phyloP scores from a whole-genome alignment of 768 basidiomycete genomes.

The Hemileccinum rubropunctum region DNA sequence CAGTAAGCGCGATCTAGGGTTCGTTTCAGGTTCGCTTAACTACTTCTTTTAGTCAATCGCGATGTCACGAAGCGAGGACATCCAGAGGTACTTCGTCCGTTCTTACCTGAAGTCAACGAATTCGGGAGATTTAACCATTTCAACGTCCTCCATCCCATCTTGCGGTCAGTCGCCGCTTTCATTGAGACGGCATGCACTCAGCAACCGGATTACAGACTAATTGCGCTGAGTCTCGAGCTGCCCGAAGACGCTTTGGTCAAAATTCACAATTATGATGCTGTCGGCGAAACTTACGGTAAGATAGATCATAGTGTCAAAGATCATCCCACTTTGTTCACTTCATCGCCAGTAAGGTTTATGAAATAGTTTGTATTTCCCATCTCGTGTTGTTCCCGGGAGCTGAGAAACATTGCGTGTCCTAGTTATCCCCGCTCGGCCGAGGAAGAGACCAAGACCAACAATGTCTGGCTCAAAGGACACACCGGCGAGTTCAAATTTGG shows the following conservation, averaged over 20 bases:
- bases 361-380: conserved; percentile 48
- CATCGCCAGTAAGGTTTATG: conserved; percentile 53
- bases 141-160: conserved; percentile 47
- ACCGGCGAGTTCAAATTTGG: conserved; percentile 36
- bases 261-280: conserved; percentile 42
- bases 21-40: not conserved
- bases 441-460: conserved; percentile 49
- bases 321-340: not conserved
- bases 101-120: conserved; percentile 49
- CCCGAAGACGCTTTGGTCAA: conserved; percentile 52
- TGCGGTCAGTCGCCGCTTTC: conserved; percentile 32
- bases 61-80: conserved; percentile 46
- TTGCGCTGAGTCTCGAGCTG: conserved; percentile 51
- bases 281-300: conserved; percentile 44
- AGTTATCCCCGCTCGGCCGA: conserved; percentile 51
- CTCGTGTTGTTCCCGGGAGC: not conserved
- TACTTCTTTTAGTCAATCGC: conserved; percentile 42
- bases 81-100: conserved; percentile 47
- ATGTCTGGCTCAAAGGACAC: conserved; percentile 62
- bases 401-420: not conserved
- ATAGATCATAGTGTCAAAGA: not conserved
- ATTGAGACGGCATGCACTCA: not conserved
- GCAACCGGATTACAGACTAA: conserved; percentile 32
- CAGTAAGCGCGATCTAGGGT: conserved; percentile 35
- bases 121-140: conserved; percentile 52